Base-by-base conservation (phyloP, 208 protist genomes). In the Leishmania aethiopica region DNA sequence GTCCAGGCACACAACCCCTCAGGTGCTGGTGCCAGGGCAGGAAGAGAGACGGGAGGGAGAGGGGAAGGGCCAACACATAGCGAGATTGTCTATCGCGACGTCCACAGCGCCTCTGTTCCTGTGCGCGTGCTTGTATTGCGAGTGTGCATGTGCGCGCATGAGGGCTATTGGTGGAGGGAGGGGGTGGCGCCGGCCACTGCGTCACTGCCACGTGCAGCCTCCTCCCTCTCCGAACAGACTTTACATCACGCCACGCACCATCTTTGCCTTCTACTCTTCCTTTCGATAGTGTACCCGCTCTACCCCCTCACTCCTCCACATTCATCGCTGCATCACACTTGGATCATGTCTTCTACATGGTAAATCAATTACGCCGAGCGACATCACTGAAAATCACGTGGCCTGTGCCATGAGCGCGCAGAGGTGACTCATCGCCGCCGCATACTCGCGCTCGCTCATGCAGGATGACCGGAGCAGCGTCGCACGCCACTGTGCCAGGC, bases 381-480 rank as follows among this genome's bases (percentile, higher is more conserved):
- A 74, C 11, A 74, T 17, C 11, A 51, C 19, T 45, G 5, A 11
- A 49, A 4, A 32, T 84, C 66, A 88, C 40, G 72, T 86, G 25
- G 89, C 84, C 13, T 87, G 82, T n/a, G 78, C 60, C 70, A 91
- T 77, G 32, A 93, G 82, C 19, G 81, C 53, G 45, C 84, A 19
- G 19, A 93, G 86, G 45, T 70, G 73, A 28, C 75, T 75, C 75
- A 86, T 81, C 53, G 84, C 81, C 19, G 64, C 49, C 7, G 53
- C 64, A 62, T 90, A 86, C 60, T 91, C 88, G 19, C 83, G 77
- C 72, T 86, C 76, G 37, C 70, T 71, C 79, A 86, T 32, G 49
- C 53, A 75, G 32, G 51, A 57, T 15, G 62, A 47, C 15, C 55
- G 75, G 3, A 84, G 60, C 69, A 88, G 51, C 53, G n/a, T 13